Evolutionary conservation across 2,329 filamentous ascomycete genomes (phyloP), one percentile per base, ranked within the genome.

Genomic region (Fusarium tricinctum): DNA sequence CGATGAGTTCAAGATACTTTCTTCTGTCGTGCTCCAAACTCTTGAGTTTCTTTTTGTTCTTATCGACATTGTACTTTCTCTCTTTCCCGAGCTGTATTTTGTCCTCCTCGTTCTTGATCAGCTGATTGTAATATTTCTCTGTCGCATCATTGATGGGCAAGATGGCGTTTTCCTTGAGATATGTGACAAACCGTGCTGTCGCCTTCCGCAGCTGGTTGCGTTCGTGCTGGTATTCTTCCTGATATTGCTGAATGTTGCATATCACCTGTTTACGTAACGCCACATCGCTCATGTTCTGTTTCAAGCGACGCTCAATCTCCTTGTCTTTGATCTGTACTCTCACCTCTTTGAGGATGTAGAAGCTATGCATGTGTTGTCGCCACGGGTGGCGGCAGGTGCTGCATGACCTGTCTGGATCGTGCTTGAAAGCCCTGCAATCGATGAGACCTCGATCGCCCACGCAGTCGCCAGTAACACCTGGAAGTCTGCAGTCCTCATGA

Each of bases 321-420:
- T 38, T 40, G 26, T 69, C 56, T 8, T 61, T 61, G 19, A 66
- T 47, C 3, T 23, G 45, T 3, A 50, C 22, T 2, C 26, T 69
- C 9, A 8, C 26, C 8, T 56, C 42, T 19, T 53, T 32, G 9
- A 53, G 49, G 8, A 66, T 42, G 5, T 69, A 69, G 1, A 58
- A 46, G n/a, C 54, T 32, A 19, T 69, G 61, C 52, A 69, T 62
- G 4, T 69, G 66, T 3, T 55, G n/a, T 23, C 45, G 51, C 66
- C 65, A 68, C 8, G 26, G 46, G 9, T 69, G 60, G 1, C n/a
- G 14, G 13, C 66, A 68, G 2, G 13, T 23, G 13, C 1, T 53
- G 5, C 66, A 68, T 28, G 42, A 9, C 2, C n/a, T 1, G 26
- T 17, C 19, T 23, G 46, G 19, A 22, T 9, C 3, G 2, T 15